Evolutionary conservation across 1,284 basidiomycete genomes (phyloP).

Genomic region (Sanguinoderma infundibulare): DNA sequence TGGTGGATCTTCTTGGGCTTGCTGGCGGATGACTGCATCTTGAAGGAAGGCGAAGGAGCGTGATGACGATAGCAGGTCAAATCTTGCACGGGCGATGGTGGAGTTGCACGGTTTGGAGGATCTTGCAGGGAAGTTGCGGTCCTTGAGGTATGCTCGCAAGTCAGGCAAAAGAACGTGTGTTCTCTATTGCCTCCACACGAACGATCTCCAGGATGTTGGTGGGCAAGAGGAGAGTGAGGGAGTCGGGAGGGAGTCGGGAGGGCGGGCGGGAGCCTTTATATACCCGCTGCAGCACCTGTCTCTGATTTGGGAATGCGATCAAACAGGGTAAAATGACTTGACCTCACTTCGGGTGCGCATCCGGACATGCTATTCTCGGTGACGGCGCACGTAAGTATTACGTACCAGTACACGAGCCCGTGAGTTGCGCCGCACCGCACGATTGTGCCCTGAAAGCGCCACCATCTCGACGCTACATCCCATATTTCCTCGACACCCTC

Average conservation of each 20-base stretch:
- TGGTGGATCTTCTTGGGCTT: constrained; percentile 9
- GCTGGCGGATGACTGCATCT: constrained; percentile 16
- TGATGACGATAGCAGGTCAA: too few species aligned
- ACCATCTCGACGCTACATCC: too few species aligned
- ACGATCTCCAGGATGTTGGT: constrained; percentile 27
- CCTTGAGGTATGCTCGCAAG: neutral
- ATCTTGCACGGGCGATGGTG: neutral
- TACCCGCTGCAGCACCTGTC: constrained; percentile 7
- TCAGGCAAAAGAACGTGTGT: constrained; percentile 20
- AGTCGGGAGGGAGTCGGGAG: too few species aligned
- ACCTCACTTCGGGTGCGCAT: constrained; percentile 12
- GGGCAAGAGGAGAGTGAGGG: constrained; percentile 20
- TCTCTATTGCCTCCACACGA: constrained; percentile 17
- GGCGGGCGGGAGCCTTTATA: too few species aligned
- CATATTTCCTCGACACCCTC: too few species aligned
- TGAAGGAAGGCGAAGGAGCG: neutral
- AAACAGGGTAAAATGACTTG: constrained; percentile 23
- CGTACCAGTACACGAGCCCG: neutral
- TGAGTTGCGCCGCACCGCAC: neutral
- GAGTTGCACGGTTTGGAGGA: neutral
- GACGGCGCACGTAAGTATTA: neutral
- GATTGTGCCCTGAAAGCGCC: too few species aligned
- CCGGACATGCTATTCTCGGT: constrained; percentile 12
- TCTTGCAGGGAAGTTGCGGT: neutral
- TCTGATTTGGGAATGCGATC: constrained; percentile 20